Evolutionary conservation across 306 rosid genomes (phyloP), one percentile per base, ranked within the genome.

Genomic region (Quercus wislizeni): DNA sequence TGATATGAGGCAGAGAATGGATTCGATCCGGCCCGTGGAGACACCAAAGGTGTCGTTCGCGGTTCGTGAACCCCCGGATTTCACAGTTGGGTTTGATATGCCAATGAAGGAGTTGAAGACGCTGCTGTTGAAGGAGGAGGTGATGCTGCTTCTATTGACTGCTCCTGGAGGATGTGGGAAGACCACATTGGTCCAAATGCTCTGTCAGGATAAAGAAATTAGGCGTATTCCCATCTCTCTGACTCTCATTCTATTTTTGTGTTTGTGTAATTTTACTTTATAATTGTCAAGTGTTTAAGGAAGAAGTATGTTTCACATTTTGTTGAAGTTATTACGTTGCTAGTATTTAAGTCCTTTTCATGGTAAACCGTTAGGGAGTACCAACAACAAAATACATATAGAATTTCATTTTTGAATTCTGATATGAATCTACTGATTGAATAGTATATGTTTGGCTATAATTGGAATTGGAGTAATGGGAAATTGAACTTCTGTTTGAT

Each of bases 81-180:
- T 77, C 46, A 76, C 46, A 1, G 82, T 85, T 46, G 90, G 93
- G 14, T 65, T 91, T 78, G 85, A 81, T 25, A 55, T 6, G 2
- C 73, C 69, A 6, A 57, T 86, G 49, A 19, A 6, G 0, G 80
- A 82, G 27, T 51, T 86, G 87, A 87, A 81, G 88, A 2, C 2
- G 69, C 69, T 12, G 6, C 14, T 21, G 28, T 59, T 25, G 2
- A 57, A 35, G 38, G 71, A 62, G 25, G 82, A 19, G 6, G 76
- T 15, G 3, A 62, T 84, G 18, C 2, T 73, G 21, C 4, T 83
- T 1, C 67, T 74, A 33, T 51, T 90, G 71, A 88, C 89, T 19
- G 94, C 85, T 49, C 70, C 83, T 5, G 87, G 86, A 0, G 94
- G 92, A 46, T 81, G 74, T 3, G 92, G 92, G 23, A 90, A 90